These are phyloP conservation scores for Entomortierella lignicola DNA, from an alignment of 192 early-diverging fungal species.

Conservation along the genomic window DNA sequence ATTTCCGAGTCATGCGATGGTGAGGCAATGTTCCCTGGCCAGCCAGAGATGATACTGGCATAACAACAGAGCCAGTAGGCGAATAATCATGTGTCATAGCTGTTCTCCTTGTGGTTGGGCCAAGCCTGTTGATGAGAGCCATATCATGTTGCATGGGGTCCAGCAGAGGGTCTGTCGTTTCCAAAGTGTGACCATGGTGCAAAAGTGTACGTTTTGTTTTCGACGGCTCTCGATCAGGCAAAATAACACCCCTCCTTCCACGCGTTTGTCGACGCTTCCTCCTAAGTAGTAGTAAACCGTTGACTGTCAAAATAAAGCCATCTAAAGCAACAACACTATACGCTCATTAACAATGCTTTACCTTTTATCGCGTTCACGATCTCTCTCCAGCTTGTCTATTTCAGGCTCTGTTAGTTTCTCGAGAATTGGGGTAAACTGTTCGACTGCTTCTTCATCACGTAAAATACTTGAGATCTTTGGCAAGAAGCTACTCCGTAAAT, in stretches of 20 bases:
- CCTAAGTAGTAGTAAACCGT: no score
- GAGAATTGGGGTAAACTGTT: conserved; percentile 73
- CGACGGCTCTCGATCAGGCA: conserved; percentile 76
- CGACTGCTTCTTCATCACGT: conserved; percentile 60
- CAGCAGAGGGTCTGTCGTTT: conserved; percentile 55
- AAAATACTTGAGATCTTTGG: conserved; percentile 67
- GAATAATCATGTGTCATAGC: conserved; percentile 48
- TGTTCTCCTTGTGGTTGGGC: conserved; percentile 43
- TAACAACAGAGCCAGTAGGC: conserved; percentile 19
- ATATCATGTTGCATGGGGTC: conserved; percentile 29
- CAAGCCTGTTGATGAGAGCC: conserved; percentile 12
- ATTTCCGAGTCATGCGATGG: conserved; percentile 32
- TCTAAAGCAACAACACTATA: background rate
- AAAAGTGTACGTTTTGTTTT: conserved; percentile 72
- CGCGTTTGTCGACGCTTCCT: conserved; percentile 88
- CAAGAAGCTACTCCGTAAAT: conserved; percentile 76
- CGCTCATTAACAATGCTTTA: conserved; percentile 3
- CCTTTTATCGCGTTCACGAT: conserved; percentile 82
- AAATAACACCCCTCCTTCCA: conserved; percentile 70
- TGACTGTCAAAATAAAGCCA: no score
- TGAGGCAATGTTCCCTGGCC: conserved; percentile 42
- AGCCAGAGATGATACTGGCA: conserved; percentile 14
- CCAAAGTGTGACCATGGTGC: conserved; percentile 54
- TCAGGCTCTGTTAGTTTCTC: conserved; percentile 74
- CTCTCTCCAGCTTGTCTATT: conserved; percentile 86